A percentile compares a stretch with the other conserved stretches of the same genome.
Evolutionary conservation across 371 early-diverging fungal genomes (phyloP).

Genomic region (Mortierella sp.): DNA sequence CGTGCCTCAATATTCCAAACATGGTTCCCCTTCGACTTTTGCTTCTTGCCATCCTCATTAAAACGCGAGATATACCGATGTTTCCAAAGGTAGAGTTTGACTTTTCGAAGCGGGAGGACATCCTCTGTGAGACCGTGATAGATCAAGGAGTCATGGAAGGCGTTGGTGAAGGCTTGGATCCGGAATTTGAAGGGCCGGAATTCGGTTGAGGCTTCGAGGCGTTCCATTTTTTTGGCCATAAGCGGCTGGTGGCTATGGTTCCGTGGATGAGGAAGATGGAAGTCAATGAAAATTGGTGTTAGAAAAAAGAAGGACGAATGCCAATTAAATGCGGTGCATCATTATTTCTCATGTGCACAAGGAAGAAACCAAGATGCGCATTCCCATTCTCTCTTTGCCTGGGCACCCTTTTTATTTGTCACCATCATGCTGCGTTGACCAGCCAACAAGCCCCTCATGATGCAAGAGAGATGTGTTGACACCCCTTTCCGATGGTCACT

Average conservation of each 20-base stretch:
- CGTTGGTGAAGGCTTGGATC: conserved; percentile 77
- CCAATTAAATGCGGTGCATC: no score
- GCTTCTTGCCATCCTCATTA: conserved; percentile 77
- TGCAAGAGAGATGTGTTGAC: no score
- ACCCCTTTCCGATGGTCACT: no score
- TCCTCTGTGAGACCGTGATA: conserved; percentile 65
- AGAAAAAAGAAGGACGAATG: conserved; percentile 5
- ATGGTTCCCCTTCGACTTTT: conserved; percentile 78
- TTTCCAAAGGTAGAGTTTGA: conserved; percentile 73
- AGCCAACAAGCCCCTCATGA: no score
- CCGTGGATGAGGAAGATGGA: neutral
- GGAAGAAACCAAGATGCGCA: no score
- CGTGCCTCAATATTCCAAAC: conserved; percentile 81
- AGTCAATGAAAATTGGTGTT: neutral
- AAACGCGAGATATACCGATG: conserved; percentile 75
- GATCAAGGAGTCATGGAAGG: conserved; percentile 70
- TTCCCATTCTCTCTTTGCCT: no score
- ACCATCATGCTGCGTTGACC: no score
- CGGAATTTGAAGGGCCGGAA: conserved; percentile 79
- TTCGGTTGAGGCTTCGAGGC: conserved; percentile 70
- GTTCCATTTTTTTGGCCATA: conserved; percentile 76
- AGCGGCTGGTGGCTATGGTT: conserved; percentile 68
- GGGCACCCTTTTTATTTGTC: no score
- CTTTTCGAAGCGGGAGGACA: conserved; percentile 65
- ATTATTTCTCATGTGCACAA: neutral